A percentile compares a stretch with the other conserved stretches of the same genome.
These are phyloP conservation scores for Hippophae tibetana DNA, from an alignment of 306 rosid species.

Conservation along the genomic window DNA sequence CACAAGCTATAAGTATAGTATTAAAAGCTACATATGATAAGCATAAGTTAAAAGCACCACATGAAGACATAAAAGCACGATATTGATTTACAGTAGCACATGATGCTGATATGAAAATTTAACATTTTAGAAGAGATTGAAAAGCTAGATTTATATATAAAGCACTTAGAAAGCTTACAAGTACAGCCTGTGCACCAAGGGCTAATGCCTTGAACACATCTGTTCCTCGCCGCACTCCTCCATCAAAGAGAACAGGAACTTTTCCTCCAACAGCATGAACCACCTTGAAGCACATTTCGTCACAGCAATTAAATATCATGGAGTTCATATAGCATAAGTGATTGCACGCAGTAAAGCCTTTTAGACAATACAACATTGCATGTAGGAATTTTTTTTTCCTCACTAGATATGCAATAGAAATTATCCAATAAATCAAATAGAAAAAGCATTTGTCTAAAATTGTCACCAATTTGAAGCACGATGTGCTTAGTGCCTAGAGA, in stretches of 20 bases:
- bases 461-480: not conserved
- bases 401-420: too few species aligned
- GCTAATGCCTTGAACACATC: slow-evolving; percentile 63
- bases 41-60: too few species aligned
- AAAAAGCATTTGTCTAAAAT: not conserved
- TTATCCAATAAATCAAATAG: not conserved
- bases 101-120: too few species aligned
- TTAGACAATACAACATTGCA: too few species aligned
- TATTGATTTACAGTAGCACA: too few species aligned
- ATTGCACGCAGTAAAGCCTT: too few species aligned
- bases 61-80: too few species aligned
- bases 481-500: not conserved
- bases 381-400: too few species aligned
- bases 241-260: slow-evolving; percentile 48
- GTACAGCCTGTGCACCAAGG: slow-evolving; percentile 61
- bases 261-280: slow-evolving; percentile 41
- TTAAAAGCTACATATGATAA: too few species aligned
- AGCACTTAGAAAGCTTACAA: slow-evolving; percentile 28
- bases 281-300: slow-evolving; percentile 23
- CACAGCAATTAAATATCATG: not conserved
- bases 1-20: too few species aligned
- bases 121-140: too few species aligned
- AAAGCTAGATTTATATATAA: not conserved
- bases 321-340: too few species aligned
- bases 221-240: slow-evolving; percentile 60